Evolutionary conservation across 805 yeast genomes (phyloP), one percentile per base, ranked within the genome.

Genomic region (Teunomyces funiuensis): DNA sequence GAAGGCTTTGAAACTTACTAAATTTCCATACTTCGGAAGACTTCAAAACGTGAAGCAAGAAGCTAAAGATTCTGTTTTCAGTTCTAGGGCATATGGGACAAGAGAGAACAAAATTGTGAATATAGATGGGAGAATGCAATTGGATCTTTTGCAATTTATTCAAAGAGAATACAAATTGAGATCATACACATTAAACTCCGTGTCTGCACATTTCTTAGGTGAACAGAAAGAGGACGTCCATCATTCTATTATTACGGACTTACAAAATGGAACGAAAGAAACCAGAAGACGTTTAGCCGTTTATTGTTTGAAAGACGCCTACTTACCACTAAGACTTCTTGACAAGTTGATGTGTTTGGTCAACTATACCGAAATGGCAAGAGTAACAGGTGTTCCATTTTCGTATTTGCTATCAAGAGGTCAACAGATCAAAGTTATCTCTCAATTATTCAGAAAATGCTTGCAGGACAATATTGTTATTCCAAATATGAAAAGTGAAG

Each of bases 221-320:
- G 99, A 95, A 57, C 99, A 93, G 55, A 93, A 93, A 56, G 99
- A 93, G 66, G 99, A 93, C 58, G 99, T 93, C 8, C 98, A 90
- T 47, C 97, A 91, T 60, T 88, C 98, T 3, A 91, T 91, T 50
- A 93, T 93, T 62, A 88, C 99, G 0, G 96, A 88, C 40, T 72
- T 93, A 42, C 98, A 93, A 54, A 88, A 90, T 52, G 98, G 98
- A 33, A 86, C 80, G 22, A 76, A 87, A 19, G 98, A 93, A 54
- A 86, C 98, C 0, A 81, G 99, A 67, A 73, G 98, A 64, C 77
- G 99, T 46, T 72, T 93, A 55, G 99, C 99, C 0, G 97, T 93
- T 5, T 93, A 93, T 63, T 93, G 99, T 74, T 71, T 93, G 54
- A 93, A 93, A 55, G 99, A 93, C 72, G 97, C 99, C 0, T 90